Evolutionary conservation across 441 rosid genomes (phyloP), one percentile per base, ranked within the genome.

Genomic region (Syzygium malaccense): DNA sequence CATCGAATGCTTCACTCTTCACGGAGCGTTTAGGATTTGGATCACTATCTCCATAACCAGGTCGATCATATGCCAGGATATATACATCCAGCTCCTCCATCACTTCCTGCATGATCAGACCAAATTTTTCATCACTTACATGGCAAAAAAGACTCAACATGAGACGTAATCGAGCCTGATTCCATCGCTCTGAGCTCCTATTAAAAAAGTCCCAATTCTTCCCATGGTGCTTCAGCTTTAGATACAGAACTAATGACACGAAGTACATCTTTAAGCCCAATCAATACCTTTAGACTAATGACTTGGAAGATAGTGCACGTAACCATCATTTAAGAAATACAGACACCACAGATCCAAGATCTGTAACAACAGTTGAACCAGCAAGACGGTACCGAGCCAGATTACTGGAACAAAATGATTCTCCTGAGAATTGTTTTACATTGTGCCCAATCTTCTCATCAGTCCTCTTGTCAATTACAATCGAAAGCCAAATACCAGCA

Each of bases 1-100:
- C 56, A 19, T 87, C 88, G 26, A 87, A 87, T 23, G 88, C 88
- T 87, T 87, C 88, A 3, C 84, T 87, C 84, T 87, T 87, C 49
- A 87, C 88, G 4, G 84, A 87, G 8, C 88, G 88, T 51, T 32
- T 51, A 37, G 88, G 88, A 79, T 87, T 64, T 14, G 88, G 88
- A 56, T 87, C 88, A 33, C 88, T 87, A 26, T 87, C 88, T 66
- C 88, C 88, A 87, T 87, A 87, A 19, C 88, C 88, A 23, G 88
- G 58, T 71, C 88, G 62, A 88, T 88, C 86, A 66, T 57, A 88
- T 15, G 56, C 30, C 45, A 88, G 49, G n/a, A 88, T n/a, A 60
- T 58, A 88, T 5, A 88, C 20, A 57, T 68, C 89, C 89, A 88
- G 51, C 75, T 88, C 89, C 89, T 80, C 78, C 89, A 88, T 88